Conservation (phyloP, 2,329 filamentous ascomycete species). For the Diaporthe sp. region DNA sequence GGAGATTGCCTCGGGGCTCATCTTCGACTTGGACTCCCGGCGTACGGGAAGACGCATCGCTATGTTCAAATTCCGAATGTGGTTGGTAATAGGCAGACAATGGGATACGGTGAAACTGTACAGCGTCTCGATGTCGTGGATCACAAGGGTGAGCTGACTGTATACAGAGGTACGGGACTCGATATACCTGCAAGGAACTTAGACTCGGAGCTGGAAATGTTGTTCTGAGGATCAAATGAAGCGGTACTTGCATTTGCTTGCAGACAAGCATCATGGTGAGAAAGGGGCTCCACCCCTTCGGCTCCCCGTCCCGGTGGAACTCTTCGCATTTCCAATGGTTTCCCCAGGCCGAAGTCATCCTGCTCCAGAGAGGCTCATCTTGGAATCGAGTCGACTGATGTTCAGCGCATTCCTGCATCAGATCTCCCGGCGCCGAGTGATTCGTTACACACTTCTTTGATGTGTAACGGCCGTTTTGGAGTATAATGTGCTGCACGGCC, state of each 20-base stretch:
- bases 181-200: constrained; percentile 7
- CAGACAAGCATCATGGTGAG: constrained; percentile 18
- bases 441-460: constrained; percentile 20
- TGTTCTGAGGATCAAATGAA: background rate
- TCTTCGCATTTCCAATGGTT: constrained; percentile 19
- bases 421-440: constrained; percentile 13
- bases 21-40: constrained; percentile 11
- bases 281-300: constrained; percentile 5
- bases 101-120: constrained; percentile 12
- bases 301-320: constrained; percentile 3
- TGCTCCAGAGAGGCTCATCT: constrained; percentile 12
- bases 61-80: constrained; percentile 4
- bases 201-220: background rate
- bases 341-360: constrained; percentile 15
- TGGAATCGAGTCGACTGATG: constrained; percentile 10
- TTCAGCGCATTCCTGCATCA: constrained; percentile 20
- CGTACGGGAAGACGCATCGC: constrained; percentile 9
- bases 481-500: constrained; percentile 17
- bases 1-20: constrained; percentile 13
- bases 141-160: constrained; percentile 8
- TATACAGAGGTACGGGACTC: background rate
- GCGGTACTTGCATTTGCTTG: constrained; percentile 20
- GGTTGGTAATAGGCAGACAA: constrained; percentile 12
- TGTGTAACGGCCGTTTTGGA: background rate
- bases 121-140: constrained; percentile 13